Base-by-base conservation (phyloP, 371 early-diverging fungal species). In the Mortierella sp. region DNA sequence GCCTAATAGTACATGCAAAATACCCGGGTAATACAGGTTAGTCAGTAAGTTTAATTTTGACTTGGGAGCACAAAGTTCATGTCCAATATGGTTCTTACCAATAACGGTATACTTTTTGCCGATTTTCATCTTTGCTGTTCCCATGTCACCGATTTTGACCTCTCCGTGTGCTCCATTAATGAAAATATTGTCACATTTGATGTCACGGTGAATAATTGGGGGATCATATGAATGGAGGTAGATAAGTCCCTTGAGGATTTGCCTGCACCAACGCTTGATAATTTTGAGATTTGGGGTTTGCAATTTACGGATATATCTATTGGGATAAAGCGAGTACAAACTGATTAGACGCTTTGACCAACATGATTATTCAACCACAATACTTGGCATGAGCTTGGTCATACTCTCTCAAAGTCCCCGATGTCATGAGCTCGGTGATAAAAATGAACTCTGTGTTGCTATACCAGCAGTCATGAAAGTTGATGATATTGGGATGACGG, bases 381-480 rank as follows among this genome's bases (percentile, higher is more conserved):
- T 10, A 43, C 10, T 43, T 43, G 43, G 13, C 15, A 11, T 10
- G 15, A 43, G 15, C 15, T 15, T 43, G 43, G 43, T 72, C 77
- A 58, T 84, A 86, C 88, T 90, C 89, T 66, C 91, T 84, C 72
- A 94, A 83, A 22, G 96, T 97, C 16, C 98, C 98, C 1, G 95
- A 94, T 4, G 96, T 95, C 97, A 97, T 97, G 62, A 97, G 87
- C 86, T 97, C 98, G 5, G 98, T 97, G 64, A 97, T 93, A 85
- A 97, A 97, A 60, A 91, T 90, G 69, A 94, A 91, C 70, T 93
- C 91, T 40, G 87, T 88, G 62, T 93, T 86, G 73, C 86, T 85
- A 75, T 89, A 91, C 96, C 96, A 95, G 64, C 90, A 92, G 76
- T 95, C 94, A 76, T 91, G 92, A 63, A 95, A 92, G 67, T 90